Base-by-base conservation (phyloP, 148 eudicot species). In the Nepenthes mirabilis region DNA sequence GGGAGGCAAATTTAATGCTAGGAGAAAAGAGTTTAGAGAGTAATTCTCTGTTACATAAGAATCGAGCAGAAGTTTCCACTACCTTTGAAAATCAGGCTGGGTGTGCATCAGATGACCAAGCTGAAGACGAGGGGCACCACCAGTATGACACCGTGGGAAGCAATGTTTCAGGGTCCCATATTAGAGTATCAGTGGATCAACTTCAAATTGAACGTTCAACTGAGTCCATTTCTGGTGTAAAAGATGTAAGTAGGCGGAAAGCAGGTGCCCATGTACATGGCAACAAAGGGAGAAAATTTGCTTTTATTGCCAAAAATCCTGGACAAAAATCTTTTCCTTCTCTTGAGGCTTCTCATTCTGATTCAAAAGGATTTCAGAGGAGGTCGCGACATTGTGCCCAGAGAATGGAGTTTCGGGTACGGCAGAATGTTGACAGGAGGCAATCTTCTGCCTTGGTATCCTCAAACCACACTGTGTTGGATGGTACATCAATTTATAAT, bases 391-490 rank as follows among this genome's bases (percentile, higher is more conserved):
- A 83, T 61, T 68, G 81, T 59, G 65, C 69, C 51, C 86, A 80
- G 62, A 82, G 88, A 68, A 82, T 78, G 63, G 98, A 91, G 79
- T 91, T 88, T 67, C 93, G 96, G 62, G 77, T 86, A 63, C 81
- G 94, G 45, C 89, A 83, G 68, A 80, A 70, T 62, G 50, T 64
- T 62, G 89, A 83, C 60, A 79, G 70, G 59, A 82, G 77, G 66
- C 82, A 74, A 55, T 58, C 79, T 58, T 71, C 77, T 56, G 65
- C 60, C 49, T 33, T 48, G 60, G 45, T 61, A 36, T 64, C 70
- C 14, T 70, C 77, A 47, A 71, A 58, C 67, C 66, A 57, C 56
- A 52, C 67, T 57, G 71, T 72, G 37, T 52, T 23, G 33, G 86
- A 82, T 77, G 76, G 66, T 57, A 79, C 70, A 59, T 74, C 77